A percentile compares a stretch with the other conserved stretches of the same genome.
Conservation (phyloP, 768 basidiomycete species). For the Psilocybe subaeruginosa region DNA sequence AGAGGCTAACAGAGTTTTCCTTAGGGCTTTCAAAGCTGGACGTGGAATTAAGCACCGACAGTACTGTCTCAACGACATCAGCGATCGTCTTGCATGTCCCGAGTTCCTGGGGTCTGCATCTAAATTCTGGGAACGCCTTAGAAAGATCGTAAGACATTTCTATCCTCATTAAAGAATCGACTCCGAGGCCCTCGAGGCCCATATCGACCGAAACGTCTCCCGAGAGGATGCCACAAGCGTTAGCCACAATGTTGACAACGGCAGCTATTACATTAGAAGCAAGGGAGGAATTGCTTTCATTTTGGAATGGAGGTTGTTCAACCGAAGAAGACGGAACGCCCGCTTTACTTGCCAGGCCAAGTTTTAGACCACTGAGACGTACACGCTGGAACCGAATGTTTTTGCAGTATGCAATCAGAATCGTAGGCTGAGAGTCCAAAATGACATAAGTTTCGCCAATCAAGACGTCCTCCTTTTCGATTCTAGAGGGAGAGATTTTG, state of each 20-base stretch:
- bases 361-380: slow-evolving; percentile 50
- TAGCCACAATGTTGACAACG: slow-evolving; percentile 42
- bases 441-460: slow-evolving; percentile 57
- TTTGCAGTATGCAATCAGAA: slow-evolving; percentile 58
- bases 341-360: slow-evolving; percentile 40
- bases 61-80: slow-evolving; percentile 36
- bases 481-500: slow-evolving; percentile 38
- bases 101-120: slow-evolving; percentile 33
- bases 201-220: slow-evolving; percentile 35
- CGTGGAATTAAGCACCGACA: slow-evolving; percentile 11
- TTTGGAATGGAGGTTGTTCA: not conserved
- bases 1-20: slow-evolving; percentile 12
- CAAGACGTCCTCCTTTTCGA: slow-evolving; percentile 46
- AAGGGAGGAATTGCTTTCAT: not conserved
- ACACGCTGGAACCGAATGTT: slow-evolving; percentile 64
- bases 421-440: slow-evolving; percentile 32
- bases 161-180: slow-evolving; percentile 68
- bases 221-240: slow-evolving; percentile 42
- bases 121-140: slow-evolving; percentile 32
- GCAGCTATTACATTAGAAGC: slow-evolving; percentile 26
- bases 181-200: slow-evolving; percentile 56
- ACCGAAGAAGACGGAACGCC: slow-evolving; percentile 10
- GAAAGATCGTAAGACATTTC: slow-evolving; percentile 49
- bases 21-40: not conserved
- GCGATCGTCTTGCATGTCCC: slow-evolving; percentile 34